Conservation (phyloP, 2,329 filamentous ascomycete genomes). For the Epichloe gansuensis region DNA sequence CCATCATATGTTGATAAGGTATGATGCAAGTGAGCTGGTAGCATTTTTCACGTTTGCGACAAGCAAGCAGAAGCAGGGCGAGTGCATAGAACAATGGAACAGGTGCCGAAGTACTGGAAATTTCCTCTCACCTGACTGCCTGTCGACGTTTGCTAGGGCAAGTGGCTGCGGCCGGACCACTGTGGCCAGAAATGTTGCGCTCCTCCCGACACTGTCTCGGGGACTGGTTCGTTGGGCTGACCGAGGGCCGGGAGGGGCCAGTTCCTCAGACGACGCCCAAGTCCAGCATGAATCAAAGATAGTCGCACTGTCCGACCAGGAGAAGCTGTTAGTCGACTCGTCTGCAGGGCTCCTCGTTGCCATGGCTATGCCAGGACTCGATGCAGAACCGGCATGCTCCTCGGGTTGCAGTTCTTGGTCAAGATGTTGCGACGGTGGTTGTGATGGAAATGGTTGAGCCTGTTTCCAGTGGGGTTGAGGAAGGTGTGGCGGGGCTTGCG, state of each 20-base stretch:
- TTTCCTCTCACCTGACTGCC: background rate
- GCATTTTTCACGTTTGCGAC: background rate
- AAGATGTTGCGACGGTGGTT: background rate
- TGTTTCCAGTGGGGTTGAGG: background rate
- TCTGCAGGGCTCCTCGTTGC: background rate
- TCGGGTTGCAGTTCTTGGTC: background rate
- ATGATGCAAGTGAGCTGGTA: background rate
- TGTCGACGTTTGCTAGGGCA: background rate
- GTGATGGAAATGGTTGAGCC: background rate
- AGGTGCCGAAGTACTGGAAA: background rate
- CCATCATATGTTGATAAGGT: background rate
- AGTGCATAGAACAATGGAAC: background rate
- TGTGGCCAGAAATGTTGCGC: background rate
- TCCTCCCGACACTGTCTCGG: background rate
- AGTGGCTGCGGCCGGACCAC: background rate
- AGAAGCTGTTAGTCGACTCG: background rate
- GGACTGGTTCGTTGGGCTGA: background rate
- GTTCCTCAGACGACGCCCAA: conserved; percentile 3
- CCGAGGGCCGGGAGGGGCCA: background rate
- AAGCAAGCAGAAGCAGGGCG: background rate
- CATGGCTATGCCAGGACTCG: background rate
- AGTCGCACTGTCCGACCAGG: background rate
- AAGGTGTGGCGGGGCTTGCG: background rate
- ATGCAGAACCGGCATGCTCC: background rate
- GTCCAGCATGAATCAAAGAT: conserved; percentile 5